A percentile compares a stretch with the other conserved stretches of the same genome.
phyloP scores from a whole-genome alignment of 306 rosid species.

The Spatholobus suberectus region DNA sequence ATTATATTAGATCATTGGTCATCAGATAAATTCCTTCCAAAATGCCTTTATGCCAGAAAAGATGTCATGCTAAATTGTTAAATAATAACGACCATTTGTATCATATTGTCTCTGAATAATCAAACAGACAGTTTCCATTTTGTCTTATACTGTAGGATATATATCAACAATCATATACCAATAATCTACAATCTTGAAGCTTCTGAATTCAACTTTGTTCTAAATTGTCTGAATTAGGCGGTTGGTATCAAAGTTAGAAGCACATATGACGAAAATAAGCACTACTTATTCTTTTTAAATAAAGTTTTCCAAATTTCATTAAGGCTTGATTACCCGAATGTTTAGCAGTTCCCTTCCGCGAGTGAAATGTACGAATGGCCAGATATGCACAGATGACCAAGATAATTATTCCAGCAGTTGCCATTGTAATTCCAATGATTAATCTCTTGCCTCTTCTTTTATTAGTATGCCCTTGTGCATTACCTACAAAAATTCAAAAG shows the following conservation, averaged over 20 bases:
- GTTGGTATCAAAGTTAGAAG: not conserved
- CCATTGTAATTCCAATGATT: conserved; percentile 36
- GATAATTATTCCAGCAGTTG: conserved; percentile 29
- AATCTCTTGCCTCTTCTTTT: not conserved
- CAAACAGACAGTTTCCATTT: not conserved
- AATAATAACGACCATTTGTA: not conserved
- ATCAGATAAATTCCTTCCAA: not conserved
- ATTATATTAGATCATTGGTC: not conserved
- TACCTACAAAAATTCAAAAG: not conserved
- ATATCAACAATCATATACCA: not conserved
- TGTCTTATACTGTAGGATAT: not conserved
- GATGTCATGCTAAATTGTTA: not conserved
- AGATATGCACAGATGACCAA: conserved; percentile 29
- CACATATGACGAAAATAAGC: not conserved
- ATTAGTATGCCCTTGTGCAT: not conserved
- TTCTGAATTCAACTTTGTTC: not conserved
- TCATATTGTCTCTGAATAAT: not conserved
- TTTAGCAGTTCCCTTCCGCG: not conserved
- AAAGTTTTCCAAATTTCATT: not conserved
- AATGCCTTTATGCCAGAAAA: not conserved
- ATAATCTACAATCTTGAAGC: not conserved
- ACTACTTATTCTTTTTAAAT: not conserved
- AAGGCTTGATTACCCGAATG: conserved; percentile 31
- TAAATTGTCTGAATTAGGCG: not conserved
- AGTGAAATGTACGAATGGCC: not conserved